Evolutionary conservation across 2,329 filamentous ascomycete genomes (phyloP).

Genomic region (Knufia fluminis): DNA sequence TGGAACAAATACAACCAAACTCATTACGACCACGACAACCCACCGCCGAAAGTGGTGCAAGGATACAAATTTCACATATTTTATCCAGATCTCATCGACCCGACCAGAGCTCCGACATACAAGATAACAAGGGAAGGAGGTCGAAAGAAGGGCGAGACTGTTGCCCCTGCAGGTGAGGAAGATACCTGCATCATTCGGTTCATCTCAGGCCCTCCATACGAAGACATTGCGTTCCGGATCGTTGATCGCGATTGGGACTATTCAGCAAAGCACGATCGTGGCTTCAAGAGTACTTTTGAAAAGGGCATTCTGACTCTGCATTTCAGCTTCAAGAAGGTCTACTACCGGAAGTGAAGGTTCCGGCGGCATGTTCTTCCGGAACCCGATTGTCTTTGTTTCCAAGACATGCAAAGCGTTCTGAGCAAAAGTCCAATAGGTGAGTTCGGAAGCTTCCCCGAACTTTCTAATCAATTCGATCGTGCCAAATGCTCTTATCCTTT

Average conservation of each 20-base stretch:
- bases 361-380: background rate
- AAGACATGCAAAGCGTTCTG: background rate
- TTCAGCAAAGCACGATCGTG: slow-evolving; percentile 85
- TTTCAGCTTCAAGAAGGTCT: slow-evolving; percentile 94
- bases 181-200: slow-evolving; percentile 96
- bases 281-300: slow-evolving; percentile 94
- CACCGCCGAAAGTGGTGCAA: slow-evolving; percentile 93
- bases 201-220: slow-evolving; percentile 88
- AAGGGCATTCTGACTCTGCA: slow-evolving; percentile 95
- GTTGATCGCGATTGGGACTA: slow-evolving; percentile 99
- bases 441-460: slow-evolving; percentile 8
- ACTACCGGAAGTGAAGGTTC: slow-evolving; percentile 38
- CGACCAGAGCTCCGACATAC: slow-evolving; percentile 87
- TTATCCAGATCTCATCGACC: slow-evolving; percentile 94
- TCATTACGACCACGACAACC: slow-evolving; percentile 97
- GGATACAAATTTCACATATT: slow-evolving; percentile 99
- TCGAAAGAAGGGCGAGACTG: slow-evolving; percentile 78
- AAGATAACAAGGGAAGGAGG: slow-evolving; percentile 92
- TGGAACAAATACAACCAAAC: slow-evolving; percentile 99
- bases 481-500: slow-evolving; percentile 1
- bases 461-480: background rate
- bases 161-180: slow-evolving; percentile 86
- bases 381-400: background rate
- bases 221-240: slow-evolving; percentile 93
- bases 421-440: slow-evolving; percentile 4